phyloP scores from a whole-genome alignment of 768 basidiomycete genomes.

The Boletus reticulatus region DNA sequence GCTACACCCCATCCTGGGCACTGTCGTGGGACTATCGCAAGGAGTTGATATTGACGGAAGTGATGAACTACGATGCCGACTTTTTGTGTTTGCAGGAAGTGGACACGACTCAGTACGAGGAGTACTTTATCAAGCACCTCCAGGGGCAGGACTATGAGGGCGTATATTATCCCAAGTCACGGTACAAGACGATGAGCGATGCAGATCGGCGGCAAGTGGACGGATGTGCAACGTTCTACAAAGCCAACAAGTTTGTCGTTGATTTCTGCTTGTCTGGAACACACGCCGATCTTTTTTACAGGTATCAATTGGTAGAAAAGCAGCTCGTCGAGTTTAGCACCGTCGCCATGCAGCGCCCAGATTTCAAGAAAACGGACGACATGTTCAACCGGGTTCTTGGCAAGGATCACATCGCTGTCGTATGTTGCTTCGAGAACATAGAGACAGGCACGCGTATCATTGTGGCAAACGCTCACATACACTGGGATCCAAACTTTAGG shows the following conservation, averaged over 20 bases:
- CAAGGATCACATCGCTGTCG: constrained; percentile 90
- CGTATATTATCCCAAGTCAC: constrained; percentile 86
- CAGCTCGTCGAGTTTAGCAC: constrained; percentile 92
- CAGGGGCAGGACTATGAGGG: constrained; percentile 82
- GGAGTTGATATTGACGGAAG: constrained; percentile 81
- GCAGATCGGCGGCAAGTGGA: constrained; percentile 86
- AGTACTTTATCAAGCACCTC: constrained; percentile 79
- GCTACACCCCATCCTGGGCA: constrained; percentile 97
- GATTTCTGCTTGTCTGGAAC: constrained; percentile 1
- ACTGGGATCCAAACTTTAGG: constrained; percentile 88
- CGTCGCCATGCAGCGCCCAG: constrained; percentile 87
- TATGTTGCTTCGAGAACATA: constrained; percentile 83
- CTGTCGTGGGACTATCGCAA: constrained; percentile 94
- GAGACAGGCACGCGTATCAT: constrained; percentile 85
- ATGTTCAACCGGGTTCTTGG: constrained; percentile 99
- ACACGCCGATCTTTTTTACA: constrained; percentile 31
- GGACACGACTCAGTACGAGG: constrained; percentile 88
- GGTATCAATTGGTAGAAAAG: constrained; percentile 91
- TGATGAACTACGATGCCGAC: constrained; percentile 79
- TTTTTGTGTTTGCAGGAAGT: constrained; percentile 96
- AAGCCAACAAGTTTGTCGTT: constrained; percentile 71
- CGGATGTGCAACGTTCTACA: constrained; percentile 97
- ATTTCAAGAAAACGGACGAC: constrained; percentile 97
- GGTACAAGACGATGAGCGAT: constrained; percentile 90
- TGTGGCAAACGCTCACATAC: constrained; percentile 87